These are phyloP conservation scores for Nannizziopsis arthrosporioides DNA, from an alignment of 2,329 filamentous ascomycete species.

Conservation along the genomic window DNA sequence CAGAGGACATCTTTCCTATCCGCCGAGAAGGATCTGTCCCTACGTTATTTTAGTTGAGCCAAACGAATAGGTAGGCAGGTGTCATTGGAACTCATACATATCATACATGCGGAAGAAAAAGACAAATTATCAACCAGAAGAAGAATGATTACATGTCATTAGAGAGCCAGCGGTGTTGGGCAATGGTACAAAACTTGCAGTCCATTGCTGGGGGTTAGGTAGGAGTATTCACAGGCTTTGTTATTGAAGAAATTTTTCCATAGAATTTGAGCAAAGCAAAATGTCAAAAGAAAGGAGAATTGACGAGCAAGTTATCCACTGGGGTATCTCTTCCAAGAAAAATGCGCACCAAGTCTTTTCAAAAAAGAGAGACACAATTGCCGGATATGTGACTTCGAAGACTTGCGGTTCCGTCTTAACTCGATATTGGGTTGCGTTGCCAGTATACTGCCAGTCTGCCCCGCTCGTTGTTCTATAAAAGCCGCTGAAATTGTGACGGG, in stretches of 20 bases:
- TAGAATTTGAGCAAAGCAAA: too few relatives aligned
- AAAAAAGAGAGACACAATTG: background rate
- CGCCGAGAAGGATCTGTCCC: too few relatives aligned
- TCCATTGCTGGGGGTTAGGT: too few relatives aligned
- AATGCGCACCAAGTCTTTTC: background rate
- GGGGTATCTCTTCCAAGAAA: conserved; percentile 6
- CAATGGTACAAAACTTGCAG: too few relatives aligned
- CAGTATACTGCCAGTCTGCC: background rate
- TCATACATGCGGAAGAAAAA: too few relatives aligned
- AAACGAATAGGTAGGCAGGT: conserved; percentile 23
- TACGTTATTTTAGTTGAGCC: too few relatives aligned
- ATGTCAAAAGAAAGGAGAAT: conserved; percentile 16
- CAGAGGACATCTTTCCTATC: too few relatives aligned
- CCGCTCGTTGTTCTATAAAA: background rate
- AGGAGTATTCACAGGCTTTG: too few relatives aligned
- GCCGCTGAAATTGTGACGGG: background rate
- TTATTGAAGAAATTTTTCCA: too few relatives aligned
- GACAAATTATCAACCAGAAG: too few relatives aligned
- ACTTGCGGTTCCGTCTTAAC: background rate
- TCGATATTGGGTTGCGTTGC: background rate
- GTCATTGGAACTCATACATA: conserved; percentile 30
- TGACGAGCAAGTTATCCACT: background rate
- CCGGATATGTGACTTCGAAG: background rate
- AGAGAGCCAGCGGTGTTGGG: too few relatives aligned
- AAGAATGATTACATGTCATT: too few relatives aligned